These are phyloP conservation scores for Saccharomycopsis javanensis DNA, from an alignment of 805 yeast species.

Conservation along the genomic window DNA sequence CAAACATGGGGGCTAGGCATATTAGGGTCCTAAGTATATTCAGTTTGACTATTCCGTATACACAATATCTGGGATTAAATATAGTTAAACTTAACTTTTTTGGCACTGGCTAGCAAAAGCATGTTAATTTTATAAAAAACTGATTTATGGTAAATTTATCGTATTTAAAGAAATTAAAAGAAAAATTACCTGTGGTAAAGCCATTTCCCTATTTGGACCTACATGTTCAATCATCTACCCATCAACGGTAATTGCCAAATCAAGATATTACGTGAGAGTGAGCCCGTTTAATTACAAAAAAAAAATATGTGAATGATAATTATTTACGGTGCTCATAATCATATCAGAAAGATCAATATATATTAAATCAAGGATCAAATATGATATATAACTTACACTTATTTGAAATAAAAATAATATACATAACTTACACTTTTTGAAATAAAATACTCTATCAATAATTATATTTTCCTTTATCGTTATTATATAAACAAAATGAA, in stretches of 20 bases:
- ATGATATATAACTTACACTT: no score
- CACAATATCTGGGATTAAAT: background rate
- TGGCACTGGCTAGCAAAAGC: no score
- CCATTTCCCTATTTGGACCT: background rate
- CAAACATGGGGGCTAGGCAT: background rate
- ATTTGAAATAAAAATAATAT: no score
- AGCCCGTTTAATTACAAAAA: background rate
- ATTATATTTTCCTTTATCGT: background rate
- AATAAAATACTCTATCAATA: background rate
- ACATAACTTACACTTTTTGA: background rate
- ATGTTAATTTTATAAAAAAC: background rate
- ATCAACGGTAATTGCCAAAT: background rate
- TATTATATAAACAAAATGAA: background rate
- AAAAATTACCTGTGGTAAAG: background rate
- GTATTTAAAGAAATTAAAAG: background rate
- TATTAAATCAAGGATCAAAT: no score
- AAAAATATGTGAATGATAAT: no score
- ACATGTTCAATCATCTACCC: background rate
- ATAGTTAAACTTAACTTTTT: no score
- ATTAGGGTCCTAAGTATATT: background rate
- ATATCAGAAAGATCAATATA: no score
- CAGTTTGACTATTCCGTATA: background rate
- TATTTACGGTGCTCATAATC: background rate
- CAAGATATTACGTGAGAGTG: no score
- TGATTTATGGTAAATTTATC: background rate